These are phyloP conservation scores for Giardia duodenalis DNA, from an alignment of 208 protist species.

Conservation along the genomic window DNA sequence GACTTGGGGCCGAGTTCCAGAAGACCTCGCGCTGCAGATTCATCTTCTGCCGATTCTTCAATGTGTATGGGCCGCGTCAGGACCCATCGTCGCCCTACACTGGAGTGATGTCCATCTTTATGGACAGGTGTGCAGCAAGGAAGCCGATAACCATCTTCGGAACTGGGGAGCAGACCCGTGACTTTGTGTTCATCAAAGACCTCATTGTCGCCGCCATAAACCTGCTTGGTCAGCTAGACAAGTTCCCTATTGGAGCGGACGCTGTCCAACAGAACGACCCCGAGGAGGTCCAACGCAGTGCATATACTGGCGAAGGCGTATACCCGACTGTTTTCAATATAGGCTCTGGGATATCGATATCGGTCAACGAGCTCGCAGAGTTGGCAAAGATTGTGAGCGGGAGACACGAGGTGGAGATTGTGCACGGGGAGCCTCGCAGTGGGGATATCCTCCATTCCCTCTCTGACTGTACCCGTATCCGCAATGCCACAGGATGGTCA, in stretches of 20 bases:
- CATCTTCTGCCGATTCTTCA: conserved; percentile 40
- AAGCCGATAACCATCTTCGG: conserved; percentile 41
- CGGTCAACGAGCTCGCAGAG: neutral
- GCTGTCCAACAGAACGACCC: too few species aligned
- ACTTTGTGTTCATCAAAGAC: conserved; percentile 44
- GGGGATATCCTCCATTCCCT: conserved; percentile 22
- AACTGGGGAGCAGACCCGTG: conserved; percentile 44
- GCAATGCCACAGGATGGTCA: neutral
- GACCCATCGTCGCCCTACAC: conserved; percentile 41
- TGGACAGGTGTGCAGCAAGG: neutral
- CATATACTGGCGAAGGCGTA: neutral
- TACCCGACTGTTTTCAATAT: conserved; percentile 33
- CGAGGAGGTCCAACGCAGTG: neutral
- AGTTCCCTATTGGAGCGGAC: too few species aligned
- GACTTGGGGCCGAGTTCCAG: neutral
- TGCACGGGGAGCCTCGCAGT: neutral
- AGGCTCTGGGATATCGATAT: neutral
- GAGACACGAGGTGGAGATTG: neutral
- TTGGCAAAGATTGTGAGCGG: neutral
- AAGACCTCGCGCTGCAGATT: neutral
- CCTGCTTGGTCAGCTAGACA: neutral
- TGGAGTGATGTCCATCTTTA: conserved; percentile 44
- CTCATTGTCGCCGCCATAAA: neutral
- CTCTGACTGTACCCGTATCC: neutral
- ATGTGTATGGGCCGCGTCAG: conserved; percentile 45